Base-by-base conservation (phyloP, 768 basidiomycete species). In the Sporobolomyces phaffii region DNA sequence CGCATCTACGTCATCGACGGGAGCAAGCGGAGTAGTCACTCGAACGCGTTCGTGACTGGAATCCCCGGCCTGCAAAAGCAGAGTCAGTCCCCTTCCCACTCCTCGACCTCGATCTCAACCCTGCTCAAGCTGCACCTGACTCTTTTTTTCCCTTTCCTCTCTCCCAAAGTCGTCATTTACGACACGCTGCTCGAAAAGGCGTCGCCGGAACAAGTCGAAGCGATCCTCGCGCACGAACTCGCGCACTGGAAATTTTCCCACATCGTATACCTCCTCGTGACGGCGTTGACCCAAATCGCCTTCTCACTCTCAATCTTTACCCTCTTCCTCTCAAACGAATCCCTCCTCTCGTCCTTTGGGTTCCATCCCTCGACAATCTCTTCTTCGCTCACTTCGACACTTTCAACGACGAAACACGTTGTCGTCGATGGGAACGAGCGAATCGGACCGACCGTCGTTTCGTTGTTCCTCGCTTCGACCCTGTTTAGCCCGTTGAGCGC, bases 1-100 rank as follows among this genome's bases (percentile, higher is more conserved):
- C 88, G 93, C 77, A 78, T 99, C 58, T 98, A 94, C 77, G 91
- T 96, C 77, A 97, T 98, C 72, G 93, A 98, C 76, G 96, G 96
- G 33, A 91, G 89, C 40, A 96, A 96, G 80, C 85, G 94, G 52
- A 90, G 88, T 78, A 88, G 90, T 3, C 94, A 99, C 79, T 89
- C 87, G 73, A 97, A 97, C 72, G 93, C 79, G 58, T 77, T 77
- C 36, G 34, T 58, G 29, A 58, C 56, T 9, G 56, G 56, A 10
- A 44, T 58, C 31, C 56, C 56, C 5, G 56, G 56, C 20, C 33
- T 57, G 8, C 24, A 26, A 7, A 79, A 80, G 74, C 79, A 79
- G 54, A 88, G 90, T 90, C 62, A 52, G 75, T 65, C 17, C 18
- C 38, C 17, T 38, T 38, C 17, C 10, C n/a, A n/a, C n/a, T 38